Base-by-base conservation (phyloP, 805 yeast genomes). In the Groenewaldozyma tartarivorans region DNA sequence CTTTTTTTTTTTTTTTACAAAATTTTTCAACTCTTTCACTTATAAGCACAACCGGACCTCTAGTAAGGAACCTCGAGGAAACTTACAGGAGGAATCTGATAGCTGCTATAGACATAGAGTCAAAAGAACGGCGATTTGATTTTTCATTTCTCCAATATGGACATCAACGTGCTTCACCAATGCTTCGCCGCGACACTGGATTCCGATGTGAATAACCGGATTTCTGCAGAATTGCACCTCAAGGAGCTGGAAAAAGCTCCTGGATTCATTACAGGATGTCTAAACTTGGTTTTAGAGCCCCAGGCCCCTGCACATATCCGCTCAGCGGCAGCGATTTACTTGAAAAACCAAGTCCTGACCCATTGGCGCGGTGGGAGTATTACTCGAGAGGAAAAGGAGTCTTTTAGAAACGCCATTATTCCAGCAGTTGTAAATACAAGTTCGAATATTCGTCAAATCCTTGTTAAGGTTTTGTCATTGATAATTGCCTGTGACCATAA, bases 241-340 rank as follows among this genome's bases (percentile, higher is more conserved):
- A 71, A 71, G 43, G 55, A 57, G 51, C 76, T 79, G 5, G 74
- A 79, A 37, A 52, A 55, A 21, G 58, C 69, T 2, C 75, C 82
- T 1, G 95, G 94, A 4, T 88, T 88, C 55, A 63, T 85, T 31
- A 81, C 81, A 4, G 88, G 90, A 1, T 83, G 95, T 58, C 64
- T 90, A 36, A 90, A 84, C 55, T 79, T 87, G 39, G 68, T 86
- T 16, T 57, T 71, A 15, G 72, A 75, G 17, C 61, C 62, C 4
- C 74, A 70, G 15, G 76, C 71, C 13, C 65, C 75, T 4, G 60
- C 62, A 2, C 72, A 68, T 19, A 68, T 81, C 38, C 72, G 78
- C 50, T 64, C 75, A 37, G 83, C 94, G 9, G 81, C 94, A 2
- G 87, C 92, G 0, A 78, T 90, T 3, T 85, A 76, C 59, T 75